Evolutionary conservation across 768 basidiomycete genomes (phyloP), one percentile per base, ranked within the genome.

Genomic region (Pleurotus tuber-regium): DNA sequence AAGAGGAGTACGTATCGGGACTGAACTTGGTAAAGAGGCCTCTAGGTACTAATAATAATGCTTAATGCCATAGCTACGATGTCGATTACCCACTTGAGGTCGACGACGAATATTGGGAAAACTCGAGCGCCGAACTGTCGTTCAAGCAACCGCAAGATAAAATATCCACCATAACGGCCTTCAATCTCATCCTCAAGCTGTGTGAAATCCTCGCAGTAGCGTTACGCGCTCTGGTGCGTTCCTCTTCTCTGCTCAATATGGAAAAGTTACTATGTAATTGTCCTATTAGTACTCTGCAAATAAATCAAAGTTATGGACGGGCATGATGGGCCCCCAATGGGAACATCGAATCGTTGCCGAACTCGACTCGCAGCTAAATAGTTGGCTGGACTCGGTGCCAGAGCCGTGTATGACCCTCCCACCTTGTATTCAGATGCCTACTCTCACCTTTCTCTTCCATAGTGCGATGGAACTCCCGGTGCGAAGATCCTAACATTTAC

Each of bases 41-140:
- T n/a, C 18, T 16, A 4, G n/a, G 11, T 19, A 14, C 51, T 43
- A n/a, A 39, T 26, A 40, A 46, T 19, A 21, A 28, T 3, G 11
- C 35, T n/a, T n/a, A n/a, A n/a, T n/a, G n/a, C n/a, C n/a, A n/a
- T 36, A 85, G 85, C 55, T 82, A 79, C 52, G 84, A 87, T 50
- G 69, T 80, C 14, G 83, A 82, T 18, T 70, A 76, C 10, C 84
- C 85, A 1, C 57, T 78, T 0, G 82, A 84, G 10, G 80, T 82
- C 16, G 86, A 87, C 50, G 86, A 87, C 59, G 83, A 86, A 43
- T 85, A 79, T 52, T 86, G 84, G 83, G 73, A 73, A 9, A 67
- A 62, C 53, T 66, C 58, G 18, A 75, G 77, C 30, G 70, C 72
- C 0, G 65, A 63, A 2, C 63, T 63, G 23, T 65, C 67, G 4